phyloP scores from a whole-genome alignment of 495 filamentous ascomycete species.

The Lindgomyces ingoldianus region DNA sequence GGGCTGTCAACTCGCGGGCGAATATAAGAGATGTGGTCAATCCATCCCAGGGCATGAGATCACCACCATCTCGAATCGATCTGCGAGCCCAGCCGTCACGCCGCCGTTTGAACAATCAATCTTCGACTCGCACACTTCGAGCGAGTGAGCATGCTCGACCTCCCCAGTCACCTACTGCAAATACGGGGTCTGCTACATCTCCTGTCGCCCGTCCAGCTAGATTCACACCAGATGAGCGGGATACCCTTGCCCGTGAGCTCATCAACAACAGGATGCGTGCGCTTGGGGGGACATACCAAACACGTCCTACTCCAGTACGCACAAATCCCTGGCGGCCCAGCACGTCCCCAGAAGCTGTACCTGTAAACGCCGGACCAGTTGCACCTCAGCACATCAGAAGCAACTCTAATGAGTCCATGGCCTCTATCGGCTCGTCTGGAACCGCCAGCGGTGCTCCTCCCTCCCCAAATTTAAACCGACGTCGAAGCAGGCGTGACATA shows the following conservation, averaged over 20 bases:
- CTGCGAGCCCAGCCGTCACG: constrained; percentile 36
- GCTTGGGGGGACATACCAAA: constrained; percentile 18
- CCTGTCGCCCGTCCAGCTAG: constrained; percentile 8
- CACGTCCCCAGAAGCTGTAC: constrained; percentile 4
- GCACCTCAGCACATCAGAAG: constrained; percentile 17
- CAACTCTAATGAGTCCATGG: constrained; percentile 29
- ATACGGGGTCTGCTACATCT: background rate
- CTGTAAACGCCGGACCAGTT: background rate
- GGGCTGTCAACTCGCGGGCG: constrained; percentile 32
- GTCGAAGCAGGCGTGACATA: constrained; percentile 37
- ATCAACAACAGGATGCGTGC: constrained; percentile 28
- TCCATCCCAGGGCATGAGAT: constrained; percentile 21
- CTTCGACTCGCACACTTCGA: constrained; percentile 35
- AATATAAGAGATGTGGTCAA: constrained; percentile 25
- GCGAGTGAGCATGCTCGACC: constrained; percentile 32
- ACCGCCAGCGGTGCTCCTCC: constrained; percentile 11
- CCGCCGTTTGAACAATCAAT: constrained; percentile 33
- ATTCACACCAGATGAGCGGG: constrained; percentile 28
- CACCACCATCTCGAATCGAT: constrained; percentile 32
- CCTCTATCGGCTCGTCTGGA: constrained; percentile 6
- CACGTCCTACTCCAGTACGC: constrained; percentile 17
- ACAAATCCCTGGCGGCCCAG: constrained; percentile 33
- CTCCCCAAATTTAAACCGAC: constrained; percentile 22
- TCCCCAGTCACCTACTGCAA: constrained; percentile 15
- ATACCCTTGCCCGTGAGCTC: constrained; percentile 27